A percentile compares a stretch with the other conserved stretches of the same genome.
phyloP scores from a whole-genome alignment of 1,284 basidiomycete genomes.

The Coniferiporia weirii region DNA sequence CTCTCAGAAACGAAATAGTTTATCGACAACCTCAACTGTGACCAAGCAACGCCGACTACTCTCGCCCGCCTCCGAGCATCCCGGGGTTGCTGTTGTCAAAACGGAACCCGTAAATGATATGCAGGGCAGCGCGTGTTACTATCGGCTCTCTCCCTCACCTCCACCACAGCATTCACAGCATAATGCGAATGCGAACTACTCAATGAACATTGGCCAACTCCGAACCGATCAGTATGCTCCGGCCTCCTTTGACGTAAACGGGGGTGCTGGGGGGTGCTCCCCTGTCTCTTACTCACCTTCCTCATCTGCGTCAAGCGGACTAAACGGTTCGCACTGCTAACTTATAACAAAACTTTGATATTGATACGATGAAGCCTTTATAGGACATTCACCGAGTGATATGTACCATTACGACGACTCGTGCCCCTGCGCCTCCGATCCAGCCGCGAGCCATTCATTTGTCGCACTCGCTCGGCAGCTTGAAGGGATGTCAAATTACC shows the following conservation, averaged over 20 bases:
- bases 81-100: conserved; percentile 15
- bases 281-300: conserved; percentile 18
- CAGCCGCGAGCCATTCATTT: conserved; percentile 51
- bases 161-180: conserved; percentile 40
- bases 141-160: conserved; percentile 58
- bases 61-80: conserved; percentile 28
- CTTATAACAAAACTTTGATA: neutral
- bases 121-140: conserved; percentile 37
- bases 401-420: conserved; percentile 30
- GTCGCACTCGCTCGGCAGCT: conserved; percentile 60
- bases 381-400: conserved; percentile 6
- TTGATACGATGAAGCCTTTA: neutral
- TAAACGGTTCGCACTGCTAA: conserved; percentile 9
- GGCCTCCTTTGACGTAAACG: conserved; percentile 11
- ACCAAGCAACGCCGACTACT: conserved; percentile 29
- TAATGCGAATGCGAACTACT: conserved; percentile 29
- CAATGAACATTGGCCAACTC: conserved; percentile 32
- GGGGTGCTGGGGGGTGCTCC: conserved; percentile 8
- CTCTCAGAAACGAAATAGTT: conserved; percentile 56
- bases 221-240: conserved; percentile 12
- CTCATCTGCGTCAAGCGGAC: conserved; percentile 14
- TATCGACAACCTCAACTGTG: conserved; percentile 32
- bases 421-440: conserved; percentile 61
- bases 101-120: conserved; percentile 25
- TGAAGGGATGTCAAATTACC: conserved; percentile 47